Percentiles rank a stretch among this genome's conserved stretches.
These are phyloP conservation scores for Megacollybia marginata DNA, from an alignment of 768 basidiomycete species.

Conservation along the genomic window DNA sequence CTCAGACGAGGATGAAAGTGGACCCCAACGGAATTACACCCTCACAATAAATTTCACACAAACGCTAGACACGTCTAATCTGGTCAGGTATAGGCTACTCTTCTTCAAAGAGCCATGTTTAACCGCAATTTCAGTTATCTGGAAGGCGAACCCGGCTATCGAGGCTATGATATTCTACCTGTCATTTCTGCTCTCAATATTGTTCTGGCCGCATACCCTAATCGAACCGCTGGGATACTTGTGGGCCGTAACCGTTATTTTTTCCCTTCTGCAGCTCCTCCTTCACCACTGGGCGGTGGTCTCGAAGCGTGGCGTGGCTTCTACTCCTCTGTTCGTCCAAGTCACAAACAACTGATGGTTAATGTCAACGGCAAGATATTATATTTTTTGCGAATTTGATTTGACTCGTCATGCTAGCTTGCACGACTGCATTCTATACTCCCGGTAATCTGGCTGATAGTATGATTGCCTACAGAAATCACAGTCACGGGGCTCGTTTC, in stretches of 20 bases:
- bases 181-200: constrained; percentile 59
- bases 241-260: constrained; percentile 65
- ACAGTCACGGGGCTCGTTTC: constrained; percentile 52
- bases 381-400: constrained; percentile 15
- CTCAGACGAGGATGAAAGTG: constrained; percentile 44
- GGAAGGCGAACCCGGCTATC: constrained; percentile 43
- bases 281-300: constrained; percentile 48
- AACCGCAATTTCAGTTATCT: constrained; percentile 32
- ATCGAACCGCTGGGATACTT: constrained; percentile 52
- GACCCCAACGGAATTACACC: constrained; percentile 43
- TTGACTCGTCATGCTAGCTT: constrained; percentile 24
- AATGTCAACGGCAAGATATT: constrained; percentile 45
- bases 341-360: constrained; percentile 52
- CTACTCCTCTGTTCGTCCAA: constrained; percentile 52
- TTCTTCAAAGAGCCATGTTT: not conserved
- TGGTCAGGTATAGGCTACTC: constrained; percentile 28
- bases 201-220: constrained; percentile 49
- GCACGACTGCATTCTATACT: constrained; percentile 55
- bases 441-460: constrained; percentile 60
- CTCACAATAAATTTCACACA: constrained; percentile 34
- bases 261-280: constrained; percentile 39
- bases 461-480: constrained; percentile 43
- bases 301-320: constrained; percentile 51
- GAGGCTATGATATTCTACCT: constrained; percentile 50
- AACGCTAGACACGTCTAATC: constrained; percentile 45